Evolutionary conservation across 192 early-diverging fungal species (phyloP).

Genomic region (Rhizoclosmatium globosum): DNA sequence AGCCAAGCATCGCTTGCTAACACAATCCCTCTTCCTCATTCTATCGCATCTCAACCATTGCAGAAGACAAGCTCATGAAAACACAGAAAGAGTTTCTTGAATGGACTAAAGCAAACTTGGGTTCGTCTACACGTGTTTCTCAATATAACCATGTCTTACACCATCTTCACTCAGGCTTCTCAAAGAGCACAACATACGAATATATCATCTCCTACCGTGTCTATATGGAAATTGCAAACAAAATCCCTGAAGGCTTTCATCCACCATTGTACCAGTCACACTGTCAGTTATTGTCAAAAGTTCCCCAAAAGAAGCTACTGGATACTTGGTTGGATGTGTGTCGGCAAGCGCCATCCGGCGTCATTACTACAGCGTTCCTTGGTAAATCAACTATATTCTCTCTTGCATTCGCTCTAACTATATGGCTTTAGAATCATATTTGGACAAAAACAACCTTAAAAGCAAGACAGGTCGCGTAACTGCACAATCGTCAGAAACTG

Average conservation of each 20-base stretch:
- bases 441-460: slow-evolving; percentile 34
- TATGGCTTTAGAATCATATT: slow-evolving; percentile 29
- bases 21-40: not conserved
- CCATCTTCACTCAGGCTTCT: slow-evolving; percentile 44
- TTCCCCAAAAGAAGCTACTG: slow-evolving; percentile 58
- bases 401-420: not conserved
- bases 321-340: slow-evolving; percentile 61
- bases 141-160: not conserved
- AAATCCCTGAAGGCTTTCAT: slow-evolving; percentile 45
- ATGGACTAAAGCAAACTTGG: slow-evolving; percentile 61
- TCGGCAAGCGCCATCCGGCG: slow-evolving; percentile 45
- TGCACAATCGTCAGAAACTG: not conserved
- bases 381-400: not conserved
- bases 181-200: slow-evolving; percentile 66
- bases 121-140: not conserved
- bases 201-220: slow-evolving; percentile 63
- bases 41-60: no score
- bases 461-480: not conserved
- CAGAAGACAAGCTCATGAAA: slow-evolving; percentile 60
- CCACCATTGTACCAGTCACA: slow-evolving; percentile 64
- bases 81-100: slow-evolving; percentile 64
- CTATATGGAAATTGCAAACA: slow-evolving; percentile 60
- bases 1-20: no score
- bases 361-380: slow-evolving; percentile 60
- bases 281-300: slow-evolving; percentile 64